These are phyloP conservation scores for Clarireedia paspali DNA, from an alignment of 2,329 filamentous ascomycete species.

Conservation along the genomic window DNA sequence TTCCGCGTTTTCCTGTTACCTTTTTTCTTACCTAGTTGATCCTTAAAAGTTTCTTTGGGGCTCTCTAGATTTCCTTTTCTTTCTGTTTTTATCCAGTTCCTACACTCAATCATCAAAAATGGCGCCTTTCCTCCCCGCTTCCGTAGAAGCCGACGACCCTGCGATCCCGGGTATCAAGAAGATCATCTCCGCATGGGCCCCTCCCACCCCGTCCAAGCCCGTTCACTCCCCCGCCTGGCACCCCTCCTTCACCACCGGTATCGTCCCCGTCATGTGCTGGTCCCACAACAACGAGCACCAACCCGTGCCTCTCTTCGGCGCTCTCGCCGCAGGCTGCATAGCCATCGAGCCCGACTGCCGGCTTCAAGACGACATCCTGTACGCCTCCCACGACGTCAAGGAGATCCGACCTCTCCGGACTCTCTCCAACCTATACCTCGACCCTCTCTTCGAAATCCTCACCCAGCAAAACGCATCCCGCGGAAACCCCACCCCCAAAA, in stretches of 20 bases:
- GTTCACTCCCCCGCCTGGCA: background rate
- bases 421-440: slow-evolving; percentile 49
- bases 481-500: slow-evolving; percentile 4
- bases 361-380: slow-evolving; percentile 44
- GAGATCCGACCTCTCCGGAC: slow-evolving; percentile 46
- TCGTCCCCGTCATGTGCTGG: slow-evolving; percentile 4
- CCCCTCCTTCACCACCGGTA: slow-evolving; percentile 3
- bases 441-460: slow-evolving; percentile 49
- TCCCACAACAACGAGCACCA: slow-evolving; percentile 53
- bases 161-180: background rate
- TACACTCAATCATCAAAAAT: background rate
- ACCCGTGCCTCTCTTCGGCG: slow-evolving; percentile 38
- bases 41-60: too few relatives aligned
- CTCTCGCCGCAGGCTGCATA: slow-evolving; percentile 48
- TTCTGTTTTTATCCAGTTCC: background rate
- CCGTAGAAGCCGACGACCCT: background rate
- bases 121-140: background rate
- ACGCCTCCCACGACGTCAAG: slow-evolving; percentile 47
- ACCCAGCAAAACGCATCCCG: slow-evolving; percentile 37
- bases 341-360: slow-evolving; percentile 55
- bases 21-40: too few relatives aligned
- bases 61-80: background rate
- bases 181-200: background rate
- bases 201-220: background rate
- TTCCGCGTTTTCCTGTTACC: too few relatives aligned